A percentile compares a stretch with the other conserved stretches of the same genome.
These are phyloP conservation scores for Agarophyton chilense DNA, from an alignment of 23 red algal genomes.

Conservation along the genomic window DNA sequence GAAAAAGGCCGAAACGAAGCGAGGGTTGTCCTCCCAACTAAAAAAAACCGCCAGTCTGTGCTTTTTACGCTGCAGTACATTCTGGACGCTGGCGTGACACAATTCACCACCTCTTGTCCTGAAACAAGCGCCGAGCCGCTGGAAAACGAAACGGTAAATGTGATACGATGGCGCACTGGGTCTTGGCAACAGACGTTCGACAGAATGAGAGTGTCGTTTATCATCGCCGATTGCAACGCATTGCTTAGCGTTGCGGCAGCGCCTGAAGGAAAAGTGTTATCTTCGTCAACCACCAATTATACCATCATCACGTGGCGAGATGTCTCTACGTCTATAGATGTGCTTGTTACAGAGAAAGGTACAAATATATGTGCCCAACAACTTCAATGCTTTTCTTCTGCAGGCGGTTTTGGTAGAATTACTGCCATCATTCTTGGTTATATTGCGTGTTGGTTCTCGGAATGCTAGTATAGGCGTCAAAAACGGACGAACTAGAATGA, in stretches of 20 bases:
- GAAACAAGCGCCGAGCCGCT: neutral
- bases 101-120: no score
- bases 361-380: neutral
- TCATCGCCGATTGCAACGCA: neutral
- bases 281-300: neutral
- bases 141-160: neutral
- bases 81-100: no score
- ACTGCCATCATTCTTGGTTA: neutral
- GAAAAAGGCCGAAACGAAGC: neutral
- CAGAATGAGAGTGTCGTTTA: slow-evolving; percentile 9
- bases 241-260: no score
- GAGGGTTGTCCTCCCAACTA: neutral
- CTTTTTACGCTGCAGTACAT: no score
- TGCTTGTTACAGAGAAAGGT: neutral
- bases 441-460: neutral
- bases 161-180: slow-evolving; percentile 41
- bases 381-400: neutral
- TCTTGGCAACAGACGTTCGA: slow-evolving; percentile 30
- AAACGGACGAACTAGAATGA: no score
- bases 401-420: neutral
- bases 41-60: no score
- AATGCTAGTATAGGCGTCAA: no score
- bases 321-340: slow-evolving; percentile 10
- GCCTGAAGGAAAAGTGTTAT: neutral
- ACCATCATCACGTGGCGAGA: slow-evolving; percentile 2